These are phyloP conservation scores for Pisolithus marmoratus DNA, from an alignment of 768 basidiomycete genomes.

Conservation along the genomic window DNA sequence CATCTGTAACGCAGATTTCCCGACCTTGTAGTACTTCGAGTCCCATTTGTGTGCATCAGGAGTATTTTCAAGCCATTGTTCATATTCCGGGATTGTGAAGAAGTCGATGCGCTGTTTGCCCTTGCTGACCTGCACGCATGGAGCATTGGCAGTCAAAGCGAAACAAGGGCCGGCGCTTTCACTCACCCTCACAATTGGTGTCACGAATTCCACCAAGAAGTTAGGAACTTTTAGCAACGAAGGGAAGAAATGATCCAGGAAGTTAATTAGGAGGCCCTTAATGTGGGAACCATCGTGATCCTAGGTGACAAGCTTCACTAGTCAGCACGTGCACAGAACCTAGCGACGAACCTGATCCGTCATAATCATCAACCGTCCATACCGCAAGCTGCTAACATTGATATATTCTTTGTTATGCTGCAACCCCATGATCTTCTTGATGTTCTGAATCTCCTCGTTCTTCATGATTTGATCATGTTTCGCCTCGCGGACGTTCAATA, in stretches of 20 bases:
- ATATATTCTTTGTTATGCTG: slow-evolving; percentile 91
- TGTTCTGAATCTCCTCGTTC: slow-evolving; percentile 94
- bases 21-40: slow-evolving; percentile 95
- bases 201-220: slow-evolving; percentile 97
- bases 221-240: slow-evolving; percentile 85
- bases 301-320: slow-evolving; percentile 34
- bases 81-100: slow-evolving; percentile 97
- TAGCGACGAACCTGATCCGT: slow-evolving; percentile 80
- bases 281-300: slow-evolving; percentile 99
- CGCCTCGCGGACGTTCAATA: slow-evolving; percentile 96
- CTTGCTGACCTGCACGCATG: slow-evolving; percentile 57
- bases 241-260: slow-evolving; percentile 94
- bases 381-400: slow-evolving; percentile 63
- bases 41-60: slow-evolving; percentile 77
- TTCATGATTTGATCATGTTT: slow-evolving; percentile 95
- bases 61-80: slow-evolving; percentile 82
- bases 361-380: slow-evolving; percentile 98
- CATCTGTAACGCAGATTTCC: slow-evolving; percentile 8
- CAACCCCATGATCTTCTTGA: slow-evolving; percentile 97
- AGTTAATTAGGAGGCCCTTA: slow-evolving; percentile 98
- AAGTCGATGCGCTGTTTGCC: slow-evolving; percentile 78
- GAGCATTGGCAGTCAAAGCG: background rate
- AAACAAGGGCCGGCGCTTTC: slow-evolving; percentile 17
- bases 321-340: background rate
- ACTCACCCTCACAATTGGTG: slow-evolving; percentile 87